phyloP scores from a whole-genome alignment of 768 basidiomycete genomes.

The Mycena haematopus region DNA sequence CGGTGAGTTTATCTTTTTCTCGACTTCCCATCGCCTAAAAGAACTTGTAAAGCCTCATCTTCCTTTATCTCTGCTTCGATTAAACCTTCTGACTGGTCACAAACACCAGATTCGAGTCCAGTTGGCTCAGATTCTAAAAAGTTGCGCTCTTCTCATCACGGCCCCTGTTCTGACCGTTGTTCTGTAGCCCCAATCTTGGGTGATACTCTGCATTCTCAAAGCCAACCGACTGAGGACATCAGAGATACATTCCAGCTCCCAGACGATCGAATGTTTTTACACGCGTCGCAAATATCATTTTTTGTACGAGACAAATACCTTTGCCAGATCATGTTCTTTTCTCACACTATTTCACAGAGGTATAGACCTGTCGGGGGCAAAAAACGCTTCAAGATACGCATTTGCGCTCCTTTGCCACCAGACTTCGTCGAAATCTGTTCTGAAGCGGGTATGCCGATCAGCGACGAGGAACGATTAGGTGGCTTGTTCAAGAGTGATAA shows the following conservation, averaged over 20 bases:
- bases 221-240: constrained; percentile 36
- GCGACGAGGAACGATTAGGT: constrained; percentile 44
- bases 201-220: constrained; percentile 58
- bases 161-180: constrained; percentile 8
- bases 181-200: constrained; percentile 69
- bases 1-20: constrained; percentile 47
- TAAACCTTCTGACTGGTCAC: constrained; percentile 64
- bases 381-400: constrained; percentile 57
- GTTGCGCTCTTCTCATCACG: constrained; percentile 38
- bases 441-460: constrained; percentile 50
- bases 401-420: constrained; percentile 63
- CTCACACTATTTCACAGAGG: constrained; percentile 45
- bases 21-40: no score
- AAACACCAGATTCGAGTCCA: constrained; percentile 80
- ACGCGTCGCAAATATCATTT: constrained; percentile 63
- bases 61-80: constrained; percentile 62
- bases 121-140: constrained; percentile 54
- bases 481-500: constrained; percentile 43
- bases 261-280: constrained; percentile 61
- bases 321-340: background rate
- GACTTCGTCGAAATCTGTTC: constrained; percentile 61
- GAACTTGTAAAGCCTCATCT: constrained; percentile 40
- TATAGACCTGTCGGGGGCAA: constrained; percentile 50
- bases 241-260: constrained; percentile 40
- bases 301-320: constrained; percentile 45